These are phyloP conservation scores for Thymus mandschuricus DNA, from an alignment of 257 asterid species.

Conservation along the genomic window DNA sequence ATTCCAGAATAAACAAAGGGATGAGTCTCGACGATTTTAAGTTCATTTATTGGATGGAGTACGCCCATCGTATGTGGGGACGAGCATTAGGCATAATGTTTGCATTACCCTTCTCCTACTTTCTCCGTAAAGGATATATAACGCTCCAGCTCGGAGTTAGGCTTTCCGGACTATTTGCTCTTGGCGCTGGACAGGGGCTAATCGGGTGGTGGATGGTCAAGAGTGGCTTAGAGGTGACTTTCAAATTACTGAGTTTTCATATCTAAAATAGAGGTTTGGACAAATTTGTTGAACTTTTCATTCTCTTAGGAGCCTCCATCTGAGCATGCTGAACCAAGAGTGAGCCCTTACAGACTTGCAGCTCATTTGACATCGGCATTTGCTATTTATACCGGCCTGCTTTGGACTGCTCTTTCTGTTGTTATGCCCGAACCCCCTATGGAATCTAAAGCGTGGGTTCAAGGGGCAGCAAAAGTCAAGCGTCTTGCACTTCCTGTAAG, in stretches of 20 bases:
- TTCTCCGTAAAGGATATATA: slow-evolving; percentile 90
- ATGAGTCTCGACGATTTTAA: slow-evolving; percentile 84
- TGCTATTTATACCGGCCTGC: slow-evolving; percentile 80
- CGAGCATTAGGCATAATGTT: slow-evolving; percentile 93
- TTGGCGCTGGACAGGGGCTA: slow-evolving; percentile 98
- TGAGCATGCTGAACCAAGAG: slow-evolving; percentile 83
- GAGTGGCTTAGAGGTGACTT: slow-evolving; percentile 94
- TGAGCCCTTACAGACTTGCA: slow-evolving; percentile 97
- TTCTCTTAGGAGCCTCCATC: slow-evolving; percentile 76
- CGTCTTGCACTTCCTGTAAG: slow-evolving; percentile 80
- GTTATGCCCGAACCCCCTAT: slow-evolving; percentile 97
- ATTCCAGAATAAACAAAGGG: slow-evolving; percentile 79
- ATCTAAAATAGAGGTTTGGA: slow-evolving; percentile 13
- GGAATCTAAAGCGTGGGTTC: slow-evolving; percentile 79
- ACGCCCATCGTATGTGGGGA: slow-evolving; percentile 99
- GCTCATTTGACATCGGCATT: slow-evolving; percentile 97
- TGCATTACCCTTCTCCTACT: slow-evolving; percentile 94
- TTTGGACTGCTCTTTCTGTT: slow-evolving; percentile 95
- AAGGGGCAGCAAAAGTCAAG: slow-evolving; percentile 86
- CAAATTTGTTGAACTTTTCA: slow-evolving; percentile 20
- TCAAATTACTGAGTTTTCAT: slow-evolving; percentile 14
- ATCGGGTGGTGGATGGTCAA: slow-evolving; percentile 99
- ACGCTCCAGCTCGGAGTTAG: slow-evolving; percentile 72
- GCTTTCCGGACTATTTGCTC: slow-evolving; percentile 85
- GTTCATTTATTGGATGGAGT: slow-evolving; percentile 99